These are phyloP conservation scores for Psilocybe mexicana DNA, from an alignment of 1,284 basidiomycete genomes.

Conservation along the genomic window DNA sequence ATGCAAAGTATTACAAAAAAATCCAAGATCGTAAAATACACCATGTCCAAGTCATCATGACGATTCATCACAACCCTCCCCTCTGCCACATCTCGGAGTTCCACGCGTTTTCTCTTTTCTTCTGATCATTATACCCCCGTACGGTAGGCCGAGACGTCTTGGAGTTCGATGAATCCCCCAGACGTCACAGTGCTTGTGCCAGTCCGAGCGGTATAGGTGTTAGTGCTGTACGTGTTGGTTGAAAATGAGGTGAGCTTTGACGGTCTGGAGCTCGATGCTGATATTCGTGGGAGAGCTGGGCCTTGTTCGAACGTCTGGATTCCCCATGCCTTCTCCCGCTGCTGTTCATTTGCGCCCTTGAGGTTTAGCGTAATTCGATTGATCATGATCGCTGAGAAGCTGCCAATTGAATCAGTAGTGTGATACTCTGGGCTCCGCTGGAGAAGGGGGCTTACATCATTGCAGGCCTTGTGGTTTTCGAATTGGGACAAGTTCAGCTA, in stretches of 20 bases:
- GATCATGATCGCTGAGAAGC: constrained; percentile 9
- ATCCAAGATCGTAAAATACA: too few species aligned
- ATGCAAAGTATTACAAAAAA: too few species aligned
- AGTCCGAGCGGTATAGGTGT: neutral
- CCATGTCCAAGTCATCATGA: too few species aligned
- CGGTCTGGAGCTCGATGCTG: neutral
- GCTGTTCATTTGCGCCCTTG: neutral
- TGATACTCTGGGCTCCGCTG: neutral
- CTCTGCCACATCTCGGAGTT: too few species aligned
- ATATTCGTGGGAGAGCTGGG: neutral
- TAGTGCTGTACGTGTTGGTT: neutral
- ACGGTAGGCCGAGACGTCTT: neutral
- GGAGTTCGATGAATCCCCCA: neutral
- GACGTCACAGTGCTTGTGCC: neutral
- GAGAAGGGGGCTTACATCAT: neutral
- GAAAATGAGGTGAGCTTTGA: neutral
- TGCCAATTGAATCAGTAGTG: neutral
- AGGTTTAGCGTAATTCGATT: constrained; percentile 6
- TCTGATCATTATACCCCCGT: neutral
- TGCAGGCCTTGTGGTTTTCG: neutral
- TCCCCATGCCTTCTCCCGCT: neutral
- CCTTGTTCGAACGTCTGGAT: constrained; percentile 3
- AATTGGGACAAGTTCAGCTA: neutral
- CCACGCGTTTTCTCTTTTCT: too few species aligned
- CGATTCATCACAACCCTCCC: too few species aligned